Conservation (phyloP, 192 early-diverging fungal genomes). For the Coemansia aciculifera region DNA sequence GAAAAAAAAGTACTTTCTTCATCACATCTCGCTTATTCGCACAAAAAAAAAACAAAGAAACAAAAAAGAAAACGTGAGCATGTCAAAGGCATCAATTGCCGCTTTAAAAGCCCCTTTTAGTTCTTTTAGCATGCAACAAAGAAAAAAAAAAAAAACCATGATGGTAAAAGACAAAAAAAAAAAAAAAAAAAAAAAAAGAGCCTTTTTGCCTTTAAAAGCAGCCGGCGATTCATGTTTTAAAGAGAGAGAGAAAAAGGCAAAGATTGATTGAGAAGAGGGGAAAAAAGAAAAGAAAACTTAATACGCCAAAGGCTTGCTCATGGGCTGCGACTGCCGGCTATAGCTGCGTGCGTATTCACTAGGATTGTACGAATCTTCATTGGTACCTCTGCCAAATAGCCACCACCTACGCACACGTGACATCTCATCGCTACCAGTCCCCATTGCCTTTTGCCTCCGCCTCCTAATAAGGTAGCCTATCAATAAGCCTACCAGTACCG, state of each 20-base stretch:
- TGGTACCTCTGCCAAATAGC: not conserved
- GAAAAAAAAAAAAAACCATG: not conserved
- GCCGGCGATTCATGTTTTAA: not conserved
- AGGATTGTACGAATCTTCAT: not conserved
- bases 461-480: not conserved
- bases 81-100: not conserved
- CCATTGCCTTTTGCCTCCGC: not conserved
- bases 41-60: not conserved
- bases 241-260: not conserved
- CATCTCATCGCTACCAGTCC: not conserved
- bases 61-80: not conserved
- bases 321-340: not conserved
- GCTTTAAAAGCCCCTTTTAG: not conserved
- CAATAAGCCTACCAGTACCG: not conserved
- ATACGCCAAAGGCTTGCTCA: not conserved
- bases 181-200: not conserved
- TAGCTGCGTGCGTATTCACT: not conserved
- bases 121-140: not conserved
- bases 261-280: not conserved
- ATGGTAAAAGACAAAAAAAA: not conserved
- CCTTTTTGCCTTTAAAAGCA: not conserved
- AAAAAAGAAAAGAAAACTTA: not conserved
- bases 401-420: not conserved
- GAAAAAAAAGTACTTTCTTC: not conserved
- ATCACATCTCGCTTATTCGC: not conserved